Evolutionary conservation across 1,139 yeast genomes (phyloP), one percentile per base, ranked within the genome.

Genomic region (Nakaseomyces sp.): DNA sequence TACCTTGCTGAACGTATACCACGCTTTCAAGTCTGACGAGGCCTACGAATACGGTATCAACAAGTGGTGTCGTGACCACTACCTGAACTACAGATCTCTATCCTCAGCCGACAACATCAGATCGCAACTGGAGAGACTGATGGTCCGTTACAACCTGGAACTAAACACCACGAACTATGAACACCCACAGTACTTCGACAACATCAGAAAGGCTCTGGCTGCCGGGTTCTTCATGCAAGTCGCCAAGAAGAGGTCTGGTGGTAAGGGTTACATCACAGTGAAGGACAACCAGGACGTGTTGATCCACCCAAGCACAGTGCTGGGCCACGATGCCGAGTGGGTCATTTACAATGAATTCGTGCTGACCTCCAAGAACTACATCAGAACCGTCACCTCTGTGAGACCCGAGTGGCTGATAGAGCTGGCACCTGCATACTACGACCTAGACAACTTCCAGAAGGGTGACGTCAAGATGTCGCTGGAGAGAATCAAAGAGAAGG

Each of bases 221-320:
- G 78, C 88, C n/a, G 99, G 98, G 2, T 89, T 88, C 64, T 91
- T 91, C 71, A 89, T 91, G 97, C 98, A 91, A 69, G 96, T 85
- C 43, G 98, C 97, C 37, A 89, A 89, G 69, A 77, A 77, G 69
- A 81, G 76, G 63, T 75, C 82, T 46, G 81, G 83, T 37, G 79
- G 81, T 42, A 81, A 77, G 60, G 88, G 82, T 18, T 91, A 82
- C 64, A 74, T 84, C 53, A 91, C 98, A 0, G 83, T 89, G 43
- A 88, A 88, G 66, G 98, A 91, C 65, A 88, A 89, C 64, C 98
- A 91, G 68, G 97, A 89, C 50, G 98, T 91, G 13, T 68, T 88
- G 55, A 73, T 91, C 36, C 98, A 91, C 63, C 98, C 98, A 46
- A 81, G 93, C 45, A 85, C 96, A 1, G 96, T 88, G 10, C 68